phyloP scores from a whole-genome alignment of 2,329 filamentous ascomycete species.

The Pseudogymnoascus sp. region DNA sequence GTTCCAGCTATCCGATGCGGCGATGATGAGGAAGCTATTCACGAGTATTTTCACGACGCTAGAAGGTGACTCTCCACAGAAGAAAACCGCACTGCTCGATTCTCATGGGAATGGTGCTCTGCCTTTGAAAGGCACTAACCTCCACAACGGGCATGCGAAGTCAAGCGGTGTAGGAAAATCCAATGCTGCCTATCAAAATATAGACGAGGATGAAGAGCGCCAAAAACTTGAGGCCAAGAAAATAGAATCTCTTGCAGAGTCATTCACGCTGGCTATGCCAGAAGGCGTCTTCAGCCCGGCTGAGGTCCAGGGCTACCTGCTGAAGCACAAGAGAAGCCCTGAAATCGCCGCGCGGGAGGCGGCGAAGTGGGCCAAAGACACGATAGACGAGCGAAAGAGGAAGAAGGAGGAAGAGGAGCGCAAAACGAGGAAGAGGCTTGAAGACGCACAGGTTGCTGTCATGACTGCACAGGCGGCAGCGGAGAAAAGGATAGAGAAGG shows the following conservation, averaged over 20 bases:
- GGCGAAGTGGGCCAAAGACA: slow-evolving; percentile 45
- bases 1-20: slow-evolving; percentile 36
- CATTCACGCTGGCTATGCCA: slow-evolving; percentile 49
- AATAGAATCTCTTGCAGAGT: slow-evolving; percentile 36
- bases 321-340: slow-evolving; percentile 55
- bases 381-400: slow-evolving; percentile 40
- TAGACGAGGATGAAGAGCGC: slow-evolving; percentile 9
- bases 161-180: slow-evolving; percentile 11
- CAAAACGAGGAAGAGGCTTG: slow-evolving; percentile 20
- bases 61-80: slow-evolving; percentile 21
- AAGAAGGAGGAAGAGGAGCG: slow-evolving; percentile 23
- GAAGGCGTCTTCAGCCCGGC: slow-evolving; percentile 49
- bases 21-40: slow-evolving; percentile 27
- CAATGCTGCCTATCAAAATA: not conserved
- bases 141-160: not conserved
- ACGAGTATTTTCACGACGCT: slow-evolving; percentile 32
- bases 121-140: not conserved
- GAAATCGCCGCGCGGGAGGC: slow-evolving; percentile 47
- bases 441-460: slow-evolving; percentile 13
- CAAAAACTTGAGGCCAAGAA: slow-evolving; percentile 9
- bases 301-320: slow-evolving; percentile 57
- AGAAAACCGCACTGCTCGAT: not conserved
- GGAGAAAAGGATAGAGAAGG: slow-evolving; percentile 15
- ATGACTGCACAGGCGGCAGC: slow-evolving; percentile 12
- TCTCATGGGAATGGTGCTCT: not conserved